Percentiles rank a stretch among this genome's conserved stretches.
These are phyloP conservation scores for Omphalotus olearius DNA, from an alignment of 1,284 basidiomycete species.

Conservation along the genomic window DNA sequence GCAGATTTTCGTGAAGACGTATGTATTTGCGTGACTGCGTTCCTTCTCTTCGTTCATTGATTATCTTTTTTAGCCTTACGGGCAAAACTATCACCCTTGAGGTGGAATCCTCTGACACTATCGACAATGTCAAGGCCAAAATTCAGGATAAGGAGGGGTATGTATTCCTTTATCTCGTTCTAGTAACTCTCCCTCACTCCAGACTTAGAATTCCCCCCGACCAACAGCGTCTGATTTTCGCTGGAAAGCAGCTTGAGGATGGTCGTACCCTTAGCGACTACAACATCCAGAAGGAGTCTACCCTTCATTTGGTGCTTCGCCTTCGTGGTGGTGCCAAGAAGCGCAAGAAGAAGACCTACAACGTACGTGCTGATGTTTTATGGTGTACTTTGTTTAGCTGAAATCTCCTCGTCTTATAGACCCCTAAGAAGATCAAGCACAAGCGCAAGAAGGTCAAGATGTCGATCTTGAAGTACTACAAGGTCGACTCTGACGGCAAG, in stretches of 20 bases:
- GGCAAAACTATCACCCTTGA: constrained; percentile 99
- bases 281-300: constrained; percentile 93
- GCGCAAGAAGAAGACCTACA: constrained; percentile 99
- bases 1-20: constrained; percentile 98
- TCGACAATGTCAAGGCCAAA: constrained; percentile 97
- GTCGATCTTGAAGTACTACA: constrained; percentile 99
- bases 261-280: constrained; percentile 89
- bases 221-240: constrained; percentile 97
- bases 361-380: constrained; percentile 39
- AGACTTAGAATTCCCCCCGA: constrained; percentile 80
- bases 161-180: constrained; percentile 21
- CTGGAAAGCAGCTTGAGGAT: constrained; percentile 97
- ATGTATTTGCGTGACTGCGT: constrained; percentile 25
- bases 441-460: constrained; percentile 99
- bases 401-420: constrained; percentile 42
- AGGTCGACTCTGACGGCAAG: constrained; percentile 98
- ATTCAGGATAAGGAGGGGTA: constrained; percentile 96
- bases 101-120: constrained; percentile 95
- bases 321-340: constrained; percentile 98
- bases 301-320: constrained; percentile 93
- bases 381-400: constrained; percentile 3
- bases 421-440: constrained; percentile 99
- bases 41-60: constrained; percentile 12
- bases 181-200: background rate
- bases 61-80: constrained; percentile 70